These are phyloP conservation scores for Fusarium piperis DNA, from an alignment of 2,329 filamentous ascomycete genomes.

Conservation along the genomic window DNA sequence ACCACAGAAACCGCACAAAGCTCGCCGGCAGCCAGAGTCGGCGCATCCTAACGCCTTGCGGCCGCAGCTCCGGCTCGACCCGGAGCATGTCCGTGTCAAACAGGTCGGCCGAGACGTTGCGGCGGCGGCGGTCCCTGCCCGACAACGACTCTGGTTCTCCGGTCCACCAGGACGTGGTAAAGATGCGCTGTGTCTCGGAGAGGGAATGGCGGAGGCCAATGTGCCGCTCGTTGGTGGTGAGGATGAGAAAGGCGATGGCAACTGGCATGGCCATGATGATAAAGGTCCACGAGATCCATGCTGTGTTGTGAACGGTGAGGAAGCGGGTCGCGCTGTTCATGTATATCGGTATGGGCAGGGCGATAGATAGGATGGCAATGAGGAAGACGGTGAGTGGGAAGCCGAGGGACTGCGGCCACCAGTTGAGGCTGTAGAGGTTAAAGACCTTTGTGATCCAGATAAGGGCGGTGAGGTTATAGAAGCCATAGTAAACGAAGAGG, in stretches of 20 bases:
- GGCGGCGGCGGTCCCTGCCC: constrained; percentile 54
- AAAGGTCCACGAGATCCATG: constrained; percentile 76
- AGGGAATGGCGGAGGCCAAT: constrained; percentile 68
- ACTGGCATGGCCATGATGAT: constrained; percentile 76
- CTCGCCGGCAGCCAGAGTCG: constrained; percentile 70
- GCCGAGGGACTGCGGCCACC: constrained; percentile 73
- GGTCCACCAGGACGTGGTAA: constrained; percentile 73
- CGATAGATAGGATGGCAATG: constrained; percentile 69
- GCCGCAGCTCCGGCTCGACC: constrained; percentile 36
- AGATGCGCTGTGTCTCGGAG: constrained; percentile 74
- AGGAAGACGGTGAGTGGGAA: constrained; percentile 71
- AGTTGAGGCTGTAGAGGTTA: constrained; percentile 76
- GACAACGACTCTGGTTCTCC: constrained; percentile 62
- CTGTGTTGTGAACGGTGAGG: constrained; percentile 70
- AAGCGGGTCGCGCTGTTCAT: constrained; percentile 62
- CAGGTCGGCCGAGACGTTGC: constrained; percentile 47
- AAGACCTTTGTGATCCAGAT: constrained; percentile 79
- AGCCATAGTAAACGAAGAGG: constrained; percentile 74
- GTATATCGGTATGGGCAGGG: constrained; percentile 69
- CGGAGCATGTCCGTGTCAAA: constrained; percentile 52
- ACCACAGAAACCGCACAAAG: constrained; percentile 76
- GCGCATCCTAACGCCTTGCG: constrained; percentile 53
- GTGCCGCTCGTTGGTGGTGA: constrained; percentile 71
- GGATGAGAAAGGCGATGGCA: constrained; percentile 70
- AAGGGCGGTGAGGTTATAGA: constrained; percentile 73